Evolutionary conservation across 2,329 filamentous ascomycete genomes (phyloP), one percentile per base, ranked within the genome.

Genomic region (Sporothrix globosa): DNA sequence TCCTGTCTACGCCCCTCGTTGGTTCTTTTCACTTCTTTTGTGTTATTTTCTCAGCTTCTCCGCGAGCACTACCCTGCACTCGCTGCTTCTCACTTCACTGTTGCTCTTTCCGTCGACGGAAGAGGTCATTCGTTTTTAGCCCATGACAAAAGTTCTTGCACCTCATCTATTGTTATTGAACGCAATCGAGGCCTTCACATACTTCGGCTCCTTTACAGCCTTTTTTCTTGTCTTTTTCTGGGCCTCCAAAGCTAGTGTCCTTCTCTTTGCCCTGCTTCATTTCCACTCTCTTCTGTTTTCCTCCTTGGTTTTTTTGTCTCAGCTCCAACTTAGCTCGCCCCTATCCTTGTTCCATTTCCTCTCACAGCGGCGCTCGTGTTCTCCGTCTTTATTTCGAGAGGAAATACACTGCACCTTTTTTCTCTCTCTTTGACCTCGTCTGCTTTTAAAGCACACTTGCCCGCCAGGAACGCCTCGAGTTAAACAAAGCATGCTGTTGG

Each of bases 271-370:
- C 58, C 58, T 63, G 41, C 58, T 50, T 65, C 46, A 63, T 58
- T 54, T 54, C 50, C 48, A 46, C n/a, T 54, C 13, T 53, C 41
- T 44, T 27, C 39, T 48, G 24, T 44, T n/a, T 39, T n/a, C 41
- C 39, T 24, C 39, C 44, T 66, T 58, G 44, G 50, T 44, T 70
- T 13, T 13, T 7, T 44, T 48, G 58, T 65, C 65, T 60, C 53
- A 58, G 54, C 69, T 70, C 63, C 44, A 17, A 53, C 54, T 70
- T 67, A 70, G 69, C 67, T 69, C 30, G 66, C 66, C 66, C 46
- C 54, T 66, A 69, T 69, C 54, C 39, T 53, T 66, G 41, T 54
- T 60, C 61, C 21, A 27, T 61, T 44, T 68, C 46, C 17, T 13
- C 30, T 65, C 41, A 21, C 30, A 10, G 24, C 69, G 34, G 66